Conservation (phyloP, 768 basidiomycete species). For the Holtermanniella nyarrowii region DNA sequence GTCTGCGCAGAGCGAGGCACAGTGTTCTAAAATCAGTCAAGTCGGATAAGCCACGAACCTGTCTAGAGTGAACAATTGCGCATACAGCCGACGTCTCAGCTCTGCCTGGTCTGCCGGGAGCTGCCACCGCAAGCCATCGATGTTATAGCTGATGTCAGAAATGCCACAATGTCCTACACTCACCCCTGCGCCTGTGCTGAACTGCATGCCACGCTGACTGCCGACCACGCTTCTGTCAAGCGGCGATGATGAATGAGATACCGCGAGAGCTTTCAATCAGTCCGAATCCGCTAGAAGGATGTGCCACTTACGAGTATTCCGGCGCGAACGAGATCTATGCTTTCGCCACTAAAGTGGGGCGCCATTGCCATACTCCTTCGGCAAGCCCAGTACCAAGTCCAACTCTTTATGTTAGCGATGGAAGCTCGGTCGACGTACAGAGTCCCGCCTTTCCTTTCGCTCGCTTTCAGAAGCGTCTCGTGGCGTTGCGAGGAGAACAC, state of each 20-base stretch:
- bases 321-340: slow-evolving; percentile 21
- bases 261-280: slow-evolving; percentile 11
- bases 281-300: background rate
- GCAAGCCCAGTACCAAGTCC: slow-evolving; percentile 18
- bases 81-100: slow-evolving; percentile 18
- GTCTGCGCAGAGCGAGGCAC: slow-evolving; percentile 21
- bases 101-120: slow-evolving; percentile 15
- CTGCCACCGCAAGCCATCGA: slow-evolving; percentile 17
- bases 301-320: slow-evolving; percentile 7
- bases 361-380: slow-evolving; percentile 12
- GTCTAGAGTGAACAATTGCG: slow-evolving; percentile 10
- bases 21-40: slow-evolving; percentile 8
- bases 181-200: slow-evolving; percentile 23
- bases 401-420: slow-evolving; percentile 6
- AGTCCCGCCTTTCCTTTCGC: slow-evolving; percentile 1
- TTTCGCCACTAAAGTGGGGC: slow-evolving; percentile 18
- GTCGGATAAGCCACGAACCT: background rate
- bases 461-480: background rate
- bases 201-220: slow-evolving; percentile 12
- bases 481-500: slow-evolving; percentile 12
- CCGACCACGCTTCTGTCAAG: slow-evolving; percentile 19
- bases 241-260: slow-evolving; percentile 16
- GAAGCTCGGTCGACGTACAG: background rate
- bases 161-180: background rate
- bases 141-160: slow-evolving; percentile 10